Evolutionary conservation across 78 protist species (phyloP), one percentile per base, ranked within the genome.

Genomic region (Isochrysis galbana): DNA sequence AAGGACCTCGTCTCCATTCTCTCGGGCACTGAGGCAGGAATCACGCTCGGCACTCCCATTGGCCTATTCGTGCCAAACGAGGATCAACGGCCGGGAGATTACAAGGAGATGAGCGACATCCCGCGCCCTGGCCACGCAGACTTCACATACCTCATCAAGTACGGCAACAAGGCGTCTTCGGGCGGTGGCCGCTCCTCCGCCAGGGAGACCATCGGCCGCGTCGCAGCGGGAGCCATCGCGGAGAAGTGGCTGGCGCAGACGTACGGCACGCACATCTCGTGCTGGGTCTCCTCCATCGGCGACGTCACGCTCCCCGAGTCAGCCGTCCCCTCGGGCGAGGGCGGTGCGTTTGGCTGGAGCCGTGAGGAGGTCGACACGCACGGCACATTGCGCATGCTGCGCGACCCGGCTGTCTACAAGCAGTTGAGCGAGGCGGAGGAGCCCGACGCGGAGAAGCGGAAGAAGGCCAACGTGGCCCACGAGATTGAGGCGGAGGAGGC

Each of bases 41-140:
- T 0, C 34, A 93, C 97, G 34, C 95, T 96, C n/a, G n/a, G n/a
- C n/a, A n/a, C n/a, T n/a, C n/a, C n/a, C n/a, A n/a, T n/a, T n/a
- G n/a, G n/a, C n/a, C n/a, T n/a, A n/a, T n/a, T n/a, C n/a, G n/a
- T n/a, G n/a, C n/a, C n/a, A n/a, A n/a, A n/a, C n/a, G n/a, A n/a
- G n/a, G n/a, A n/a, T n/a, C n/a, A n/a, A n/a, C n/a, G n/a, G 14
- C 97, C 97, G 4, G 95, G 95, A 1, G 97, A 96, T 54, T 96
- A 96, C 94, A 46, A 25, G 44, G 95, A 94, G 86, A 91, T 90
- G 94, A 39, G 38, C 23, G 70, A 7, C 4, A 95, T 94, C 46
- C 97, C 97, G 19, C 90, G 97, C 44, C 97, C 97, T 0, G 94
- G 96, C 41, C 97, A 96, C 46, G 97, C 97, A 5, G 97, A 96